Evolutionary conservation across 2,329 filamentous ascomycete genomes (phyloP).

Genomic region (Pestalotiopsis sp.): DNA sequence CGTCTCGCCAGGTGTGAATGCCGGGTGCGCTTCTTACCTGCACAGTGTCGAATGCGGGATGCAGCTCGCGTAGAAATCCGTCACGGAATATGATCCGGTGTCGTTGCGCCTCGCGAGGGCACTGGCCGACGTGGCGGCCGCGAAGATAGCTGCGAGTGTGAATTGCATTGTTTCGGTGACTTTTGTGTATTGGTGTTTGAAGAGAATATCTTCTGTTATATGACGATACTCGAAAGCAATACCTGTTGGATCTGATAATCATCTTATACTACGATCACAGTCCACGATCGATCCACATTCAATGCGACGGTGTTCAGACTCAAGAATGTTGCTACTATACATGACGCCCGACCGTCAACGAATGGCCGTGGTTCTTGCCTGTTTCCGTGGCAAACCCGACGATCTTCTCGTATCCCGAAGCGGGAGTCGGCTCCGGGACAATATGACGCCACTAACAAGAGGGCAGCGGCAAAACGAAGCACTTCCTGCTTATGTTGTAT

Average conservation of each 20-base stretch:
- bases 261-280: background rate
- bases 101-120: constrained; percentile 16
- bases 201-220: background rate
- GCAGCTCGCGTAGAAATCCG: constrained; percentile 25
- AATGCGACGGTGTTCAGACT: background rate
- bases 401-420: background rate
- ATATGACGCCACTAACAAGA: background rate
- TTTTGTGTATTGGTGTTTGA: background rate
- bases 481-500: background rate
- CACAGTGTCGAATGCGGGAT: constrained; percentile 26
- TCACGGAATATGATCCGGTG: constrained; percentile 20
- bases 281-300: background rate
- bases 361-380: background rate
- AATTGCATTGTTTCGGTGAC: constrained; percentile 19
- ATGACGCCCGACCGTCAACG: background rate
- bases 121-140: constrained; percentile 20
- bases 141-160: constrained; percentile 20
- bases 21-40: constrained; percentile 22
- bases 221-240: background rate
- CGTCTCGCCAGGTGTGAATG: too few relatives aligned
- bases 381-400: background rate
- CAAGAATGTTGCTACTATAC: background rate
- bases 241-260: background rate
- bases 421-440: background rate
- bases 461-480: background rate